Conservation (phyloP, 257 asterid species). For the Ajuga chamaepitys region DNA sequence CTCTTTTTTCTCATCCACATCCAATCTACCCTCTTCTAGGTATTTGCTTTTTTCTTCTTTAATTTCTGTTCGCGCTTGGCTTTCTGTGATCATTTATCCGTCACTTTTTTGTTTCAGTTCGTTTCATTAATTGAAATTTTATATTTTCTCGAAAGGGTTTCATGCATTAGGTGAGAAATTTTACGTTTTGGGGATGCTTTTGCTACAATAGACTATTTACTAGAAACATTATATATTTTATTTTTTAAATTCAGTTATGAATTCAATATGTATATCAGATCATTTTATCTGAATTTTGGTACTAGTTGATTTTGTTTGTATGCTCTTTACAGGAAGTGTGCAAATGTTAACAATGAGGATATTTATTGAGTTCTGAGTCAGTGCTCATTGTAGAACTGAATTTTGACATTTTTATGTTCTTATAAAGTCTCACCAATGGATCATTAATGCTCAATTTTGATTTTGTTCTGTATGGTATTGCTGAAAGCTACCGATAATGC, state of each 20-base stretch:
- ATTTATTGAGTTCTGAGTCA: not conserved
- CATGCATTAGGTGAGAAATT: not conserved
- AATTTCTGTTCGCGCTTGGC: not conserved
- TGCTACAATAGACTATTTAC: not conserved
- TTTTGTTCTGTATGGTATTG: not conserved
- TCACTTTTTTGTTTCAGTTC: constrained; percentile 19
- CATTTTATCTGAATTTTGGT: not conserved
- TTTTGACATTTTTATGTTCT: not conserved
- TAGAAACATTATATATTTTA: too few species aligned
- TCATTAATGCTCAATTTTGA: not conserved
- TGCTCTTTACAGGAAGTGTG: not conserved
- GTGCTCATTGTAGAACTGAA: not conserved
- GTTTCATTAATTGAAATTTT: not conserved
- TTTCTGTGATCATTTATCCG: constrained; percentile 22
- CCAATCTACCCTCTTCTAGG: constrained; percentile 66
- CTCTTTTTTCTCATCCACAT: constrained; percentile 82
- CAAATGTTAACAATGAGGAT: not conserved
- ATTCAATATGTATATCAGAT: constrained; percentile 1
- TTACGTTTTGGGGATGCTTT: not conserved
- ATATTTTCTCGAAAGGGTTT: not conserved
- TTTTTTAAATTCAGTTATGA: too few species aligned
- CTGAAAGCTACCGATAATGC: not conserved
- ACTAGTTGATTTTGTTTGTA: not conserved
- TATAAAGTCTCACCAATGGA: not conserved
- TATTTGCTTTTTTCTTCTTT: not conserved